Evolutionary conservation across 2,329 filamentous ascomycete genomes (phyloP).

Genomic region (Periconia digitata): DNA sequence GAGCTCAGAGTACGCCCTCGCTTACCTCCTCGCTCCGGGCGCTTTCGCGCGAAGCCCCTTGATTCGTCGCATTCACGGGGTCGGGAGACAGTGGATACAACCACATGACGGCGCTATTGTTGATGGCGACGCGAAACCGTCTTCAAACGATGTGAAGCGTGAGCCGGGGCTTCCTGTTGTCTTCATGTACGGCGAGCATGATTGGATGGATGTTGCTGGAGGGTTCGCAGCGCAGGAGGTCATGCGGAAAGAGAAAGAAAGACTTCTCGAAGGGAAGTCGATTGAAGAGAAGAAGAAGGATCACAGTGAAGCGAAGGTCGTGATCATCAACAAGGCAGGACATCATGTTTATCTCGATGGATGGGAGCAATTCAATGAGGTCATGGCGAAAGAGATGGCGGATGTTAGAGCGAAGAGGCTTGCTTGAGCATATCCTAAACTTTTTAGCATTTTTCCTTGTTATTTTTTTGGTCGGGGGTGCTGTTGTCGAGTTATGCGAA

Average conservation of each 20-base stretch:
- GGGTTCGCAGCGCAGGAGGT: constrained; percentile 79
- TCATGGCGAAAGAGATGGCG: constrained; percentile 67
- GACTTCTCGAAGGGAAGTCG: constrained; percentile 53
- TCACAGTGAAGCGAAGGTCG: constrained; percentile 78
- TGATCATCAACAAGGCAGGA: constrained; percentile 72
- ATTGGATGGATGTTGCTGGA: constrained; percentile 97
- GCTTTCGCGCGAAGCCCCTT: constrained; percentile 87
- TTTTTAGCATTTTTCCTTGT: too few species aligned
- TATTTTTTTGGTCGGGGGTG: too few species aligned
- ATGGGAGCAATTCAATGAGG: constrained; percentile 68
- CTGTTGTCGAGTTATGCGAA: too few species aligned
- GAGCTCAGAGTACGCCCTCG: constrained; percentile 89
- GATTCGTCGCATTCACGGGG: constrained; percentile 81
- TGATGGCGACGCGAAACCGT: constrained; percentile 26
- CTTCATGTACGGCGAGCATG: constrained; percentile 95
- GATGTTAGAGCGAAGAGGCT: constrained; percentile 54
- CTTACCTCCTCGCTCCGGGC: constrained; percentile 90
- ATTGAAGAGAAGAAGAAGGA: constrained; percentile 70
- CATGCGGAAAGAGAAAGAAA: constrained; percentile 67
- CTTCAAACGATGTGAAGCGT: constrained; percentile 23
- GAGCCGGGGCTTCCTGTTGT: constrained; percentile 78
- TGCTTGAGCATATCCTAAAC: constrained; percentile 8
- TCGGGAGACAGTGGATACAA: constrained; percentile 70
- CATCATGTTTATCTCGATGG: constrained; percentile 75
- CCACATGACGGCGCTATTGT: constrained; percentile 27